phyloP scores from a whole-genome alignment of 495 filamentous ascomycete species.

The Immersiella caudata region DNA sequence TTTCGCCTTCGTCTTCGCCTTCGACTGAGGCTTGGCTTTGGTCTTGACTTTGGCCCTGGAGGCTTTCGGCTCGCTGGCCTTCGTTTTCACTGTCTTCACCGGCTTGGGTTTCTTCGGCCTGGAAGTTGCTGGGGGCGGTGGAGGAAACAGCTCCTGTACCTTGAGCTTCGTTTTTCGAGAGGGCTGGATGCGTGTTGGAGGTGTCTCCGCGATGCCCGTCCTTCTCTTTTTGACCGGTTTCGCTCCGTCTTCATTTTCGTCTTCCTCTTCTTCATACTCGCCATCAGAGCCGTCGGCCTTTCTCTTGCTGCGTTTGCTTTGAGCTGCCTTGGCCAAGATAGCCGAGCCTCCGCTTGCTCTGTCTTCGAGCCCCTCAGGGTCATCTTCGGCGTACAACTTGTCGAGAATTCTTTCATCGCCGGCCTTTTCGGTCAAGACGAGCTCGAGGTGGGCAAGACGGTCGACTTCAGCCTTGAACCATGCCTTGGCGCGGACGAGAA shows the following conservation, averaged over 20 bases:
- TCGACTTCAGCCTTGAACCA: constrained; percentile 42
- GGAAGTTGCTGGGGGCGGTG: background rate
- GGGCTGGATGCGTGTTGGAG: constrained; percentile 34
- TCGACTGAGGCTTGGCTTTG: background rate
- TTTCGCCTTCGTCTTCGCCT: too few species aligned
- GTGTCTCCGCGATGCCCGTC: background rate
- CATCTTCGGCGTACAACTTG: background rate
- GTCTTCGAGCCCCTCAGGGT: too few species aligned
- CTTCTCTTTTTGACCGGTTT: constrained; percentile 7
- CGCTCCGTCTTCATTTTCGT: background rate
- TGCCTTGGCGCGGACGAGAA: constrained; percentile 29
- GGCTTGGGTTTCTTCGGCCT: background rate
- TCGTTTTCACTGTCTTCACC: background rate
- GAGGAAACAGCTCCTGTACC: background rate
- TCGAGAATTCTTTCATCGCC: background rate
- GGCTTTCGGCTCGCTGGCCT: background rate
- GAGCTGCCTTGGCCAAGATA: background rate
- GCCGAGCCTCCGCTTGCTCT: background rate
- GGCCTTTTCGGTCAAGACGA: background rate
- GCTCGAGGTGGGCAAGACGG: constrained; percentile 22
- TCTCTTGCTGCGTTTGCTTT: background rate
- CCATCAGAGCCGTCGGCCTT: background rate
- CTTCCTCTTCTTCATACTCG: background rate
- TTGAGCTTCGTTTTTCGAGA: constrained; percentile 32
- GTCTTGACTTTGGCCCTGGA: background rate